Conservation (phyloP, 768 basidiomycete genomes). For the Infundibulicybe gibba region DNA sequence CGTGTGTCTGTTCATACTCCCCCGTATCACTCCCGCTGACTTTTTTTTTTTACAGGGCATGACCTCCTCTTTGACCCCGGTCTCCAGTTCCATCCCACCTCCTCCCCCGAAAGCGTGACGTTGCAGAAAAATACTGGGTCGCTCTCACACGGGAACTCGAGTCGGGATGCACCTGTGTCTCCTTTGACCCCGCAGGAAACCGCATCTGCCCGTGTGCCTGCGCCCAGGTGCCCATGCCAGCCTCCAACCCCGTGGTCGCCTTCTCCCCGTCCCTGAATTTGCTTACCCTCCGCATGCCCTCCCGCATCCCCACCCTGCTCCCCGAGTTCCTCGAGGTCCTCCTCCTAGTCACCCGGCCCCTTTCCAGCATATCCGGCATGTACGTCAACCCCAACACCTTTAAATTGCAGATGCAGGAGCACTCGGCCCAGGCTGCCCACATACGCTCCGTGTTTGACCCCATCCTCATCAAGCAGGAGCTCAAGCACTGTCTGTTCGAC, state of each 20-base stretch:
- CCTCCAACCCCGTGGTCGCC: slow-evolving; percentile 36
- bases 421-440: slow-evolving; percentile 59
- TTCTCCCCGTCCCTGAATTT: slow-evolving; percentile 39
- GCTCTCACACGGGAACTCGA: slow-evolving; percentile 78
- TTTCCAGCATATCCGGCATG: slow-evolving; percentile 57
- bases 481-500: slow-evolving; percentile 74
- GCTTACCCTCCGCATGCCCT: slow-evolving; percentile 65
- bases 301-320: slow-evolving; percentile 67
- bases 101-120: slow-evolving; percentile 65
- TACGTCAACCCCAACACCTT: slow-evolving; percentile 58
- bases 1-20: slow-evolving; percentile 56
- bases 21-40: slow-evolving; percentile 9
- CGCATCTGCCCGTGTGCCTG: slow-evolving; percentile 54
- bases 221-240: slow-evolving; percentile 36
- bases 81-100: slow-evolving; percentile 76
- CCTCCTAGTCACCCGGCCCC: slow-evolving; percentile 79
- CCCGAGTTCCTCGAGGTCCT: slow-evolving; percentile 79
- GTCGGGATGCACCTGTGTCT: slow-evolving; percentile 79
- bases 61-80: slow-evolving; percentile 88
- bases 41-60: slow-evolving; percentile 53
- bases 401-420: slow-evolving; percentile 57
- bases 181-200: slow-evolving; percentile 59
- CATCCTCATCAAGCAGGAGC: slow-evolving; percentile 77
- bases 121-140: slow-evolving; percentile 82
- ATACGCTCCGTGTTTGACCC: slow-evolving; percentile 81